Evolutionary conservation across 2,329 filamentous ascomycete genomes (phyloP).

Genomic region (Lachnellula occidentalis): DNA sequence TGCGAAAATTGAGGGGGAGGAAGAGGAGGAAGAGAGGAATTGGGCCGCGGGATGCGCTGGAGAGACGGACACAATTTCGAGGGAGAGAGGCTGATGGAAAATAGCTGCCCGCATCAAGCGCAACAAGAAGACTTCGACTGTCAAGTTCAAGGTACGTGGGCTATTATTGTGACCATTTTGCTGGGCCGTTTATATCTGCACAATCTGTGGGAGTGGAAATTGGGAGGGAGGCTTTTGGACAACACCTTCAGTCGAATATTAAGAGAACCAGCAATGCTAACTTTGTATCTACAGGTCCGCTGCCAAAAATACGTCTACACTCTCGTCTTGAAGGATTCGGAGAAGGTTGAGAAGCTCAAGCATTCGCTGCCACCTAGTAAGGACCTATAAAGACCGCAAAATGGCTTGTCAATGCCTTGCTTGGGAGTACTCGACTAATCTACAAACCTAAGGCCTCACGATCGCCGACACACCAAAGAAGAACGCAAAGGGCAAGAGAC

Average conservation of each 20-base stretch:
- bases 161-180: background rate
- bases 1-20: background rate
- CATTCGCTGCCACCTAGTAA: conserved; percentile 95
- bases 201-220: background rate
- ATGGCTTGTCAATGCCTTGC: conserved; percentile 19
- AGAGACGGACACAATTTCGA: no score
- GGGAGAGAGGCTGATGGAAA: conserved; percentile 18
- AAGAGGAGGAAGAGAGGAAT: background rate
- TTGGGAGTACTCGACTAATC: conserved; percentile 45
- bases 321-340: conserved; percentile 93
- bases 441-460: conserved; percentile 42
- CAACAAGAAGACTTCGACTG: conserved; percentile 82
- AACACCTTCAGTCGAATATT: background rate
- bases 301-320: conserved; percentile 97
- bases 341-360: conserved; percentile 99
- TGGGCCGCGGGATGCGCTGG: background rate
- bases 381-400: conserved; percentile 30
- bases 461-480: conserved; percentile 58
- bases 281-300: conserved; percentile 54
- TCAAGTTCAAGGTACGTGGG: conserved; percentile 83
- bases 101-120: conserved; percentile 91
- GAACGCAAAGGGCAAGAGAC: conserved; percentile 41
- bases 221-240: background rate
- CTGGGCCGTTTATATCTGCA: background rate
- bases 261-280: background rate